A percentile compares a stretch with the other conserved stretches of the same genome.
phyloP scores from a whole-genome alignment of 1,284 basidiomycete species.

The Cutaneotrichosporon sp. region DNA sequence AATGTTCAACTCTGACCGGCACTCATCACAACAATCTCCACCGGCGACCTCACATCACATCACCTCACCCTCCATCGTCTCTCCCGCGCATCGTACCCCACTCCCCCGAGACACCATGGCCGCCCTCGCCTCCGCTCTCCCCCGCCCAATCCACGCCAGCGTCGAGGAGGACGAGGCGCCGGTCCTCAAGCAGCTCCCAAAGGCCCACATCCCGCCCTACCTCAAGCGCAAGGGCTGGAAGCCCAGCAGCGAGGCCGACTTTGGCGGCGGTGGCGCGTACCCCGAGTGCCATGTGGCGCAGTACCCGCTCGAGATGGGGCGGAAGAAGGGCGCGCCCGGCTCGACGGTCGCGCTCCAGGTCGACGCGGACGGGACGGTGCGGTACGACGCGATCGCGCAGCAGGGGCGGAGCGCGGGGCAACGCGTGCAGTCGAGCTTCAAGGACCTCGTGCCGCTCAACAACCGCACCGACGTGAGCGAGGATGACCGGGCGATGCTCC shows the following conservation, averaged over 20 bases:
- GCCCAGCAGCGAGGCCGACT: conserved; percentile 78
- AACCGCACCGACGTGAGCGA: conserved; percentile 88
- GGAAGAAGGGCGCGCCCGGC: conserved; percentile 87
- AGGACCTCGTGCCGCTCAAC: conserved; percentile 90
- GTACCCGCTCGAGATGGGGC: conserved; percentile 93
- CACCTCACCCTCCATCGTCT: no score
- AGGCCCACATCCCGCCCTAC: conserved; percentile 58
- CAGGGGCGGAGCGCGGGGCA: conserved; percentile 88
- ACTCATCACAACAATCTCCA: no score
- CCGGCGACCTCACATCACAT: no score
- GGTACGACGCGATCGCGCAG: conserved; percentile 94
- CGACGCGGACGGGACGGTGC: conserved; percentile 91
- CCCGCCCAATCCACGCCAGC: conserved; percentile 41
- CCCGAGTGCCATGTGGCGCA: conserved; percentile 98
- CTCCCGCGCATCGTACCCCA: no score
- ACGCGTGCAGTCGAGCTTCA: conserved; percentile 90
- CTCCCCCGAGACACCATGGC: conserved; percentile 52
- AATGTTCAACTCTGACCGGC: no score
- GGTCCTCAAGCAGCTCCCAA: conserved; percentile 23
- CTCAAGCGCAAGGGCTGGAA: conserved; percentile 85
- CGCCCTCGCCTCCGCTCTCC: conserved; percentile 51
- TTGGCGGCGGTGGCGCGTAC: conserved; percentile 90
- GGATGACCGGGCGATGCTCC: conserved; percentile 71
- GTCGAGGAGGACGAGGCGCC: conserved; percentile 39
- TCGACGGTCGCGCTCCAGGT: conserved; percentile 96